A percentile compares a stretch with the other conserved stretches of the same genome.
Evolutionary conservation across 768 basidiomycete genomes (phyloP).

Genomic region (Mycena filopes): DNA sequence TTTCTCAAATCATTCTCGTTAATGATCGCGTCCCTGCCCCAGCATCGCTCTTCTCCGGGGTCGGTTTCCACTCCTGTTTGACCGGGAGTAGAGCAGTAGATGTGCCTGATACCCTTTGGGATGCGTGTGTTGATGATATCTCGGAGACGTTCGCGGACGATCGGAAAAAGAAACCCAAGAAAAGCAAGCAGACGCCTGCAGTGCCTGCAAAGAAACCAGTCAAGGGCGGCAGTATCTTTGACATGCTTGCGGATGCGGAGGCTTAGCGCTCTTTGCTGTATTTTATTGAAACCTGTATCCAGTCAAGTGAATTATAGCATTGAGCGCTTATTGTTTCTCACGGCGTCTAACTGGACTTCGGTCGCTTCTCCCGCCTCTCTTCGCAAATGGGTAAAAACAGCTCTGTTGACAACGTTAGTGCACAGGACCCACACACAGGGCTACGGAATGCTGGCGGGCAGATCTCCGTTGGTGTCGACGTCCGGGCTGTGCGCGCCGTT

Average conservation of each 20-base stretch:
- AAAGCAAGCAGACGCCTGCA: constrained; percentile 36
- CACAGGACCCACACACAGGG: no score
- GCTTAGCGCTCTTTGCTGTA: constrained; percentile 14
- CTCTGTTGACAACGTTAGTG: not conserved
- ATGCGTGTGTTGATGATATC: constrained; percentile 58
- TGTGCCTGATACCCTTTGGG: constrained; percentile 54
- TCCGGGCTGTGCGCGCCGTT: constrained; percentile 4
- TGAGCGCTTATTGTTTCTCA: no score
- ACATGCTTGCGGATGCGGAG: constrained; percentile 33
- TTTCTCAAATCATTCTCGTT: constrained; percentile 72
- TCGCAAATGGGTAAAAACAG: not conserved
- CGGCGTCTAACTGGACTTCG: not conserved
- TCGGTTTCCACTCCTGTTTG: constrained; percentile 65
- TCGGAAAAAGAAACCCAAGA: constrained; percentile 56
- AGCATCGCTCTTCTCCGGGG: constrained; percentile 67
- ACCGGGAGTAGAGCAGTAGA: constrained; percentile 41
- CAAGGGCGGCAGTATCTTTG: constrained; percentile 27
- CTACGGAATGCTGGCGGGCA: no score
- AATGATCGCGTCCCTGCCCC: constrained; percentile 56
- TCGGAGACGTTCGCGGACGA: constrained; percentile 61
- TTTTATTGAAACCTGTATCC: constrained; percentile 3
- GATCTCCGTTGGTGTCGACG: constrained; percentile 9
- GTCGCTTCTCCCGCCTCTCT: not conserved
- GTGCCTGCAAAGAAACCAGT: constrained; percentile 35
- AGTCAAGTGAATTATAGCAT: no score